Base-by-base conservation (phyloP, 1,139 yeast species). In the Yamadazyma dushanensis region DNA sequence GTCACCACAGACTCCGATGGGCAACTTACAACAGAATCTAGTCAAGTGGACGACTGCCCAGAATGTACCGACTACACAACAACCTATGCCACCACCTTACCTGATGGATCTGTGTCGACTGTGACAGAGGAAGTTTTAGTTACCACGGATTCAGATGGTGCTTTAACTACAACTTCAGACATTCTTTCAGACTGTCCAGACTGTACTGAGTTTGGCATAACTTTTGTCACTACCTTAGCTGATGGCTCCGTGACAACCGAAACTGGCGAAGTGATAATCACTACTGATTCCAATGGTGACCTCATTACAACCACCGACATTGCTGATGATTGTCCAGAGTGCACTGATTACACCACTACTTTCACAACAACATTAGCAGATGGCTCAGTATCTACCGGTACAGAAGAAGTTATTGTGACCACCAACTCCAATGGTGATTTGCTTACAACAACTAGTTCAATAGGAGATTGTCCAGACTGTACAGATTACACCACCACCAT, bases 401-500 rank as follows among this genome's bases (percentile, higher is more conserved):
- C n/a, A n/a, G 37, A 14, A 11, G 36, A 34, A 16, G 42, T 38
- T 19, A 22, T 40, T n/a, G 38, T 43, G 3, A 38, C 46, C 4
- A 41, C 43, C 15, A 31, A 38, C 23, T 29, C 44, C 5, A 32
- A 22, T 5, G 47, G 47, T 13, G 18, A 32, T 10, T 31, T 40
- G 13, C 20, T 19, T 10, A 37, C 38, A 16, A 29, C 25, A n/a
- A n/a, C n/a, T n/a, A 23, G 36, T 10, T 21, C 33, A 17, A 24
- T 31, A 10, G 37, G 22, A 13, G 37, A 24, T 15, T 36, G 38
- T 30, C 41, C 41, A 16, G 33, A 31, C 7, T 43, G 44, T 32
- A 46, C 50, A 11, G 40, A 38, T 4, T 46, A 41, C 45, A 45
- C 49, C 15, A 46, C 50, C 25, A 27, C 36, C 29, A 43, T 43